Conservation (phyloP, 176 grass and related monocot genomes). For the Secale cereale region DNA sequence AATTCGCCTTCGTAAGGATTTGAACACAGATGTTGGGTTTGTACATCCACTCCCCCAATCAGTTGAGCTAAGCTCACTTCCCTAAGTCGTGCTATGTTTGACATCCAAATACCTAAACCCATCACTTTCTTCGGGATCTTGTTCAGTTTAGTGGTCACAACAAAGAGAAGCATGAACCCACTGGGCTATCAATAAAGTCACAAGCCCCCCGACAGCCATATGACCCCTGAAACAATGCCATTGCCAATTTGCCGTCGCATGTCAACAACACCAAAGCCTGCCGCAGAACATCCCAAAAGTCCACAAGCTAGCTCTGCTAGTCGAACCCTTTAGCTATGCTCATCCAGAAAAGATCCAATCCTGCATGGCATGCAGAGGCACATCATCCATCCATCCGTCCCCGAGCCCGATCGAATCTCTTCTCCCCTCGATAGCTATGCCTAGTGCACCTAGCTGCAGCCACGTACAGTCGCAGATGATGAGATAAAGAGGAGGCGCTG, state of each 20-base stretch:
- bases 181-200: neutral
- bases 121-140: neutral
- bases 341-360: constrained; percentile 7
- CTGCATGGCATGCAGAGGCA: neutral
- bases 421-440: neutral
- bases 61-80: too few species aligned
- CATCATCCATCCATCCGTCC: neutral
- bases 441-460: constrained; percentile 2
- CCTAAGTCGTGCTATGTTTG: too few species aligned
- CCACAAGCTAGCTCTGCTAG: constrained; percentile 3
- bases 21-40: too few species aligned
- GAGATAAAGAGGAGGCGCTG: neutral
- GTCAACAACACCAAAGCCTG: neutral
- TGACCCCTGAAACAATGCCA: neutral
- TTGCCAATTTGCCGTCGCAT: neutral
- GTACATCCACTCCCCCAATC: too few species aligned
- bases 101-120: too few species aligned
- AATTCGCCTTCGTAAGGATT: too few species aligned
- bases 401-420: neutral
- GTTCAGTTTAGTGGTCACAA: neutral
- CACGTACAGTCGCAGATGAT: neutral
- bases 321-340: constrained; percentile 1
- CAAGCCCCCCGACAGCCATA: neutral
- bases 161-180: neutral
- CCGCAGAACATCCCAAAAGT: constrained; percentile 16